Base-by-base conservation (phyloP, 768 basidiomycete genomes). In the Terana coerulea region DNA sequence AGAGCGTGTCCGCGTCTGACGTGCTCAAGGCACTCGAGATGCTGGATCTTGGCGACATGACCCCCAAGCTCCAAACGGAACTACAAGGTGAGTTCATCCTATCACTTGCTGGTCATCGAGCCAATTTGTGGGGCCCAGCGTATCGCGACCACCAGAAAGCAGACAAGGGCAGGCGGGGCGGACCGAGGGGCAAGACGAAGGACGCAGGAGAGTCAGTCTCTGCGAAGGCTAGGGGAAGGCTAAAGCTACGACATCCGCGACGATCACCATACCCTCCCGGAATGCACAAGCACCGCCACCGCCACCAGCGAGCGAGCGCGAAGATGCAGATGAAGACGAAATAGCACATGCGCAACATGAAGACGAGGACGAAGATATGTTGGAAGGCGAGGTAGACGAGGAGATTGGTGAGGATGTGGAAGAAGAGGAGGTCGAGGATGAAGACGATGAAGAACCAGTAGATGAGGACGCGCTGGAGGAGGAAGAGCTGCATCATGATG, bases 1-100 rank as follows among this genome's bases (percentile, higher is more conserved):
- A 92, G 67, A 88, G 87, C 52, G 88, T 95, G 36, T 87, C 91
- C 5, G 91, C 91, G 0, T 84, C 91, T 0, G 94, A 95, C 62
- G 91, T 97, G 0, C 79, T 95, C 55, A 90, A 87, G 63, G 94
- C 90, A 0, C 76, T 94, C 8, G 90, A 92, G 62, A 70, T 80
- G 49, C 77, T 91, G 30, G 85, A 91, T 57, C 84, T 92, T 52
- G 79, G 80, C 2, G 88, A 91, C 61, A 70, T 91, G 36, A 77
- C 83, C 0, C 77, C 80, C 29, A 70, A 72, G 36, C 72, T 91
- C 3, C 81, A 86, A 54, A 68, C 61, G 0, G 89, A 92, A 62
- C 76, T 92, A 8, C 69, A 76, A 52, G 69, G 91, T 85, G 51
- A 55, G 76, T 69, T 25, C 42, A 17, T 29, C 47, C 29, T 26